These are phyloP conservation scores for Zoysia japonica DNA, from an alignment of 176 grass and related monocot species.

Conservation along the genomic window DNA sequence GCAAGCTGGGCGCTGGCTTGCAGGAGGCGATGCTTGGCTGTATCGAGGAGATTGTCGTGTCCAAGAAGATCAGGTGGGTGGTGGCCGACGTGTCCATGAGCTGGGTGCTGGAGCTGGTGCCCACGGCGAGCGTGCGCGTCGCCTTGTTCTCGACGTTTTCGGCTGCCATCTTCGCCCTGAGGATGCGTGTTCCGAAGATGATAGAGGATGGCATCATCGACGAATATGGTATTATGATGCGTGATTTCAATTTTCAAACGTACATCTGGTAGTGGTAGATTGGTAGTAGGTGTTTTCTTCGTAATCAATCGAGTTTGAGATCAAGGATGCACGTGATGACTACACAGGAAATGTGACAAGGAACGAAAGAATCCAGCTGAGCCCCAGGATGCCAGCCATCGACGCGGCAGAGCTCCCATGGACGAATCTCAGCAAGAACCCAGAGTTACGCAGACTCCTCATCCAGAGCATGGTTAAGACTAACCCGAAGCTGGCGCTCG, in stretches of 20 bases:
- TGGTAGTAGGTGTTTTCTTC: background rate
- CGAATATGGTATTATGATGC: conserved; percentile 23
- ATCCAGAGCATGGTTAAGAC: conserved; percentile 15
- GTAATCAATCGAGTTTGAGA: background rate
- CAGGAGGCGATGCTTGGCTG: conserved; percentile 33
- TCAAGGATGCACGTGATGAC: background rate
- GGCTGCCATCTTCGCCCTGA: conserved; percentile 32
- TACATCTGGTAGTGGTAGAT: too few relatives aligned
- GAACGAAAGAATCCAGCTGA: conserved; percentile 40
- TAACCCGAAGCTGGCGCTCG: background rate
- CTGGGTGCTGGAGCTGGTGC: conserved; percentile 35
- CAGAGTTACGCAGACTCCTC: background rate
- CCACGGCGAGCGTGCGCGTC: conserved; percentile 29
- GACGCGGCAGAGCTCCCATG: conserved; percentile 31
- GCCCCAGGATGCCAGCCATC: conserved; percentile 35
- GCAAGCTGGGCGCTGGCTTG: conserved; percentile 20
- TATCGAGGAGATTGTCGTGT: conserved; percentile 40
- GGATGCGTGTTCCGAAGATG: conserved; percentile 42
- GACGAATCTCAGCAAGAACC: background rate
- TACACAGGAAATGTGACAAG: conserved; percentile 24
- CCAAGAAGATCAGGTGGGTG: conserved; percentile 46
- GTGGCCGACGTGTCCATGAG: conserved; percentile 48
- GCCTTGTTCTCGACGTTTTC: conserved; percentile 44
- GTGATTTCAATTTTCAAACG: too few relatives aligned
- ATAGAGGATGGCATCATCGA: conserved; percentile 52